Percentiles rank a stretch among this genome's conserved stretches.
phyloP scores from a whole-genome alignment of 345 rosid species.

The Cardamine occulta region DNA sequence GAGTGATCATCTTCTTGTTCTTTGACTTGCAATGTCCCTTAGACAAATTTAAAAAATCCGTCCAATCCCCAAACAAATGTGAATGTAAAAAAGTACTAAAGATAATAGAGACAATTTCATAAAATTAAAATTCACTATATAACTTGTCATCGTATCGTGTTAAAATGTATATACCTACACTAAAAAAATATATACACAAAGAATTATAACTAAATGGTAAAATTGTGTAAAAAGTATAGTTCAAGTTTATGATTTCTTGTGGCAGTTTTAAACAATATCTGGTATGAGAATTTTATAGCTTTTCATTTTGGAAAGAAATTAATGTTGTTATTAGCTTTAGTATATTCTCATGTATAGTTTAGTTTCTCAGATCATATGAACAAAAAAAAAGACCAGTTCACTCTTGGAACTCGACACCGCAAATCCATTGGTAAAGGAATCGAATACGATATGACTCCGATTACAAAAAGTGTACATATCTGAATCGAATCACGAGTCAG shows the following conservation, averaged over 20 bases:
- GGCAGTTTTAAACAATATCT: too few relatives aligned
- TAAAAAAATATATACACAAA: too few relatives aligned
- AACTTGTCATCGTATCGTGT: neutral
- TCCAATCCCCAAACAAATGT: neutral
- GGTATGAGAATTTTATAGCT: too few relatives aligned
- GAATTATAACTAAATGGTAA: too few relatives aligned
- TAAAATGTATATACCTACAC: neutral
- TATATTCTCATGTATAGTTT: conserved; percentile 6
- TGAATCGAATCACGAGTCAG: conserved; percentile 34
- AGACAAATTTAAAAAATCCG: neutral
- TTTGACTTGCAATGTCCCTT: conserved; percentile 19
- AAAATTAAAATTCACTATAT: neutral
- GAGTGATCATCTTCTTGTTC: conserved; percentile 9
- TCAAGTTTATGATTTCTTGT: neutral
- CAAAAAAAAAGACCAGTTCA: neutral
- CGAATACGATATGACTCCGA: conserved; percentile 24
- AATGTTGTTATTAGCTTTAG: neutral
- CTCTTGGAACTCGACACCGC: conserved; percentile 7
- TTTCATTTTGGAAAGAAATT: too few relatives aligned
- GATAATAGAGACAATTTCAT: neutral
- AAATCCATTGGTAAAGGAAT: conserved; percentile 23
- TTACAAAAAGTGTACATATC: neutral
- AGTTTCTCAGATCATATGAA: conserved; percentile 20
- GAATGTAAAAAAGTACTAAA: neutral
- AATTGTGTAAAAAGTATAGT: too few relatives aligned